phyloP scores from a whole-genome alignment of 257 asterid species.

The Capsicum baccatum region DNA sequence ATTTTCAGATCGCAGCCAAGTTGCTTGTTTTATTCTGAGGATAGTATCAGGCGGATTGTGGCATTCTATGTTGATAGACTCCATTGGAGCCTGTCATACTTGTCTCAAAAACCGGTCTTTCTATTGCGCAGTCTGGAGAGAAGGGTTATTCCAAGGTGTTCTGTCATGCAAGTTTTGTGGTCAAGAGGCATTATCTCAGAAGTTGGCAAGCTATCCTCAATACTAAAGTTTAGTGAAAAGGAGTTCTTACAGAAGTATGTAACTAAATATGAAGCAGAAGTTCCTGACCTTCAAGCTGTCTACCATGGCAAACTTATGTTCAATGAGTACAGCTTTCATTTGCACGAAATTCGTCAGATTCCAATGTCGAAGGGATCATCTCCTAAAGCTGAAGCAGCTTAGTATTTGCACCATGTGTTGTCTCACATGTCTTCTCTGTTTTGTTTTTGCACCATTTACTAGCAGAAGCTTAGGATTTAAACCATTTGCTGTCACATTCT shows the following conservation, averaged over 20 bases:
- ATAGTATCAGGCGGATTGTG: slow-evolving; percentile 17
- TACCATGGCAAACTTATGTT: neutral
- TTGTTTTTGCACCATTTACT: neutral
- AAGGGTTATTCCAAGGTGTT: slow-evolving; percentile 28
- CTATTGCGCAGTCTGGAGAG: slow-evolving; percentile 20
- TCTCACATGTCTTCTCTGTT: neutral
- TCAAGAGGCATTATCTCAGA: slow-evolving; percentile 20
- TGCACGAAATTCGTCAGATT: neutral
- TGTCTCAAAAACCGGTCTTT: neutral
- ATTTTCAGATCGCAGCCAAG: slow-evolving; percentile 15
- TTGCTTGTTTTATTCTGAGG: slow-evolving; percentile 17
- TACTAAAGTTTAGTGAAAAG: neutral
- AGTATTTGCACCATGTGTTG: neutral
- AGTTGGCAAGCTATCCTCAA: neutral
- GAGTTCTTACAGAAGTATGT: slow-evolving; percentile 25
- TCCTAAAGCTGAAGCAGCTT: neutral
- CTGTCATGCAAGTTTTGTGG: slow-evolving; percentile 26
- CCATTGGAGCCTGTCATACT: neutral
- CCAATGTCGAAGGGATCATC: neutral
- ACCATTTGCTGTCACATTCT: neutral
- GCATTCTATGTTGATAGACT: slow-evolving; percentile 24
- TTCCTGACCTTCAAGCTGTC: slow-evolving; percentile 23
- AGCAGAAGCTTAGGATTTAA: neutral
- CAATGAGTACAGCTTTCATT: slow-evolving; percentile 8
- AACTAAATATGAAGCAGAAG: slow-evolving; percentile 22